A percentile compares a stretch with the other conserved stretches of the same genome.
Conservation (phyloP, 768 basidiomycete species). For the Tephrocybe sp. region DNA sequence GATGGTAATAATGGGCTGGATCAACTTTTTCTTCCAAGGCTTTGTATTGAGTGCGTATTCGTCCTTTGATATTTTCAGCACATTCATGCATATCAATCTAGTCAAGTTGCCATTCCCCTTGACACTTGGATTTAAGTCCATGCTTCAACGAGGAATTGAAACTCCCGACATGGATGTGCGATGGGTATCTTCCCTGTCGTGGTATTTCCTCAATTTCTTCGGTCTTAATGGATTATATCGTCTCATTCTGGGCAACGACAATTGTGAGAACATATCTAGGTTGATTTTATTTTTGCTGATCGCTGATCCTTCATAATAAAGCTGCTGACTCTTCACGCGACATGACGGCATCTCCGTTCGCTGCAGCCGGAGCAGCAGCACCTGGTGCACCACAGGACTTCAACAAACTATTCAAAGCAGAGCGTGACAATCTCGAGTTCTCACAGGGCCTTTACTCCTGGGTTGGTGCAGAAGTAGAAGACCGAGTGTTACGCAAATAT, state of each 20-base stretch:
- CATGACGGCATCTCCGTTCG: conserved; percentile 71
- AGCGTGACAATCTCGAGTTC: conserved; percentile 90
- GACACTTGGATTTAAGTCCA: conserved; percentile 95
- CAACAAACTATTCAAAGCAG: conserved; percentile 85
- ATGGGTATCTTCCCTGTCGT: conserved; percentile 98
- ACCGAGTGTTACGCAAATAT: conserved; percentile 73
- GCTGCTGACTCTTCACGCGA: conserved; percentile 80
- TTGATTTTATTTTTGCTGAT: conserved; percentile 3
- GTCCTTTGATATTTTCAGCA: neutral
- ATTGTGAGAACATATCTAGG: conserved; percentile 50
- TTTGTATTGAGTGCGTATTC: conserved; percentile 88
- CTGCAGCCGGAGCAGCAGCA: conserved; percentile 41
- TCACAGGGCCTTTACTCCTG: conserved; percentile 84
- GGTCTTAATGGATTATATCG: conserved; percentile 95
- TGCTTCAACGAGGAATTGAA: conserved; percentile 95
- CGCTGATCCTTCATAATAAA: conserved; percentile 23
- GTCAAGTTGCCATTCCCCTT: conserved; percentile 97
- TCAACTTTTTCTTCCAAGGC: conserved; percentile 99
- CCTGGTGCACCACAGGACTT: conserved; percentile 77
- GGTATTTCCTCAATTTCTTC: conserved; percentile 99
- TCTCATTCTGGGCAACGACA: conserved; percentile 86
- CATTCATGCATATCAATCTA: conserved; percentile 26
- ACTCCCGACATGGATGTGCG: conserved; percentile 96
- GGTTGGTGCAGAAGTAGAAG: conserved; percentile 80
- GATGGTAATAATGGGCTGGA: conserved; percentile 99